These are phyloP conservation scores for Quercus glauca DNA, from an alignment of 306 rosid species.

Conservation along the genomic window DNA sequence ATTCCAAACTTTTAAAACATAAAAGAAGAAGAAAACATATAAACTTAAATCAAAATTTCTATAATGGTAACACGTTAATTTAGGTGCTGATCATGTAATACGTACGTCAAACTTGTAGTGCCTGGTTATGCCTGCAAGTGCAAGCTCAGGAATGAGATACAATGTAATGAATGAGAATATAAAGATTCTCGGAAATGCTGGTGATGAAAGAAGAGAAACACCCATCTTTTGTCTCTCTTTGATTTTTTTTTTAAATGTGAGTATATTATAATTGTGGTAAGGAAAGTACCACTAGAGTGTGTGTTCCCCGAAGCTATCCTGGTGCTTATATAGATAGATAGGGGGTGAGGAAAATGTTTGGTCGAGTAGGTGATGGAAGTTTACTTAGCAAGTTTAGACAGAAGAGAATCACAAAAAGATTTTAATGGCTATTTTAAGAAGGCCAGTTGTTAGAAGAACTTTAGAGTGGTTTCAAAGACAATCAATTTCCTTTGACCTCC, in stretches of 20 bases:
- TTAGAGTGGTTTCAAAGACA: conserved; percentile 68
- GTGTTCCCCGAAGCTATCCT: not conserved
- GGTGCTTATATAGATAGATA: conserved; percentile 21
- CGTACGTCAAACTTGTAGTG: conserved; percentile 64
- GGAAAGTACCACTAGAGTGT: not conserved
- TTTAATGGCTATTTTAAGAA: not conserved
- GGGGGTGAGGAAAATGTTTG: conserved; percentile 10
- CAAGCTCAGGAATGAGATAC: conserved; percentile 31
- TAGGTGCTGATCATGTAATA: not conserved
- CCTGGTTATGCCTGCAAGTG: conserved; percentile 52
- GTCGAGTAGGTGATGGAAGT: conserved; percentile 22
- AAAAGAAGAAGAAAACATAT: not conserved
- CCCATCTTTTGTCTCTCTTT: conserved; percentile 32
- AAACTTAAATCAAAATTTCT: not conserved
- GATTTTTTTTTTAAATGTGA: too few relatives aligned
- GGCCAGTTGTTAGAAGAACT: conserved; percentile 54
- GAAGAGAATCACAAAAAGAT: conserved; percentile 17
- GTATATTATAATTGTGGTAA: not conserved
- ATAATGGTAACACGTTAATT: not conserved
- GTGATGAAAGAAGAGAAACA: conserved; percentile 2
- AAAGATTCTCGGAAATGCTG: conserved; percentile 18
- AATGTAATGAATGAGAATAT: conserved; percentile 19
- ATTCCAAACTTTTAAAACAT: not conserved
- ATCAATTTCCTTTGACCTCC: conserved; percentile 41
- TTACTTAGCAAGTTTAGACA: conserved; percentile 8